These are phyloP conservation scores for Polytrichum commune DNA, from an alignment of 225 moss, liverwort and hornwort genomes.

Conservation along the genomic window DNA sequence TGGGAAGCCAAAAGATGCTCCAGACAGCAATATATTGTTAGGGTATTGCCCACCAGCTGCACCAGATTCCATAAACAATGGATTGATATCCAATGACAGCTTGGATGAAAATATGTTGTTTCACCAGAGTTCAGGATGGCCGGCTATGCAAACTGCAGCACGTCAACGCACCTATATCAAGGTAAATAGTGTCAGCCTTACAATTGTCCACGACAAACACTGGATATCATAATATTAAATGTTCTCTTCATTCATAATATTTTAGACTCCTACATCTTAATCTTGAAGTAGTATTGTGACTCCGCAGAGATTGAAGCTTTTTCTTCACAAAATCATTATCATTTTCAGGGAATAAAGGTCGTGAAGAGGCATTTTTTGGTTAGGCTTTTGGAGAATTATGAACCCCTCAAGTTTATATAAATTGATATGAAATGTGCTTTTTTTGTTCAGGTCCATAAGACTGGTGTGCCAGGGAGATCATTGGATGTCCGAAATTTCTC, in stretches of 20 bases:
- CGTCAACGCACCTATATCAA: conserved; percentile 85
- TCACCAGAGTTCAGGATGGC: conserved; percentile 67
- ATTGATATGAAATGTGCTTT: neutral
- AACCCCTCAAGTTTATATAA: neutral
- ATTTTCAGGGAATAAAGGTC: neutral
- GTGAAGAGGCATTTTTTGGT: neutral
- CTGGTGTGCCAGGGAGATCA: conserved; percentile 85
- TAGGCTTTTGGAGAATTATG: neutral
- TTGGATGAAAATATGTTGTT: conserved; percentile 74
- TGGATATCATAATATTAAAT: neutral
- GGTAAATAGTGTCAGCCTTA: conserved; percentile 28
- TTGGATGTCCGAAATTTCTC: conserved; percentile 78
- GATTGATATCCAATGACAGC: conserved; percentile 57
- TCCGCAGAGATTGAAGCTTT: neutral
- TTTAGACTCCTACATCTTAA: neutral
- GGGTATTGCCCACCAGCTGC: conserved; percentile 61
- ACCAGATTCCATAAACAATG: conserved; percentile 68
- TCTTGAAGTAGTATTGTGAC: neutral
- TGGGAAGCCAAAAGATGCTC: conserved; percentile 58
- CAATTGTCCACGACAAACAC: neutral
- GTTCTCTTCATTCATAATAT: neutral
- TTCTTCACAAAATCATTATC: no score
- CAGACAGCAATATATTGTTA: conserved; percentile 60
- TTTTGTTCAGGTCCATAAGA: conserved; percentile 78
- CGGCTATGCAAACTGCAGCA: conserved; percentile 45